Evolutionary conservation across 2,329 filamentous ascomycete species (phyloP).

Genomic region (Aspergillus sojae): DNA sequence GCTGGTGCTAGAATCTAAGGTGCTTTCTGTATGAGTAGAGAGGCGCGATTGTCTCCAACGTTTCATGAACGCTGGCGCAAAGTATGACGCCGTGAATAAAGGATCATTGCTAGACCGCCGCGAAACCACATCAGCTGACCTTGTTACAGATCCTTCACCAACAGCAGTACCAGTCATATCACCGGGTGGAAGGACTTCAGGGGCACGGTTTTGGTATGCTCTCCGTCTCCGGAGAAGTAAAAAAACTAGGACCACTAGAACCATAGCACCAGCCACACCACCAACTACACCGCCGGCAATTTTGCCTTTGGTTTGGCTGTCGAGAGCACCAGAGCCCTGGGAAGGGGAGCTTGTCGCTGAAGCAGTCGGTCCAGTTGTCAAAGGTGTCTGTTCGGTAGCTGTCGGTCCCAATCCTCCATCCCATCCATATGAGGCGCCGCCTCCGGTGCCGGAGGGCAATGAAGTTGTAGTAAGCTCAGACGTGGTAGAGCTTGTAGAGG

Average conservation of each 20-base stretch:
- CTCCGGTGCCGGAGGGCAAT: slow-evolving; percentile 2
- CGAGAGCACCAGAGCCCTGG: slow-evolving; percentile 21
- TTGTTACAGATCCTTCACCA: slow-evolving; percentile 19
- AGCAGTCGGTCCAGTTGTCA: not conserved
- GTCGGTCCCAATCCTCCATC: slow-evolving; percentile 17
- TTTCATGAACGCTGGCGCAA: slow-evolving; percentile 43
- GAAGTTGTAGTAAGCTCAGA: slow-evolving; percentile 6
- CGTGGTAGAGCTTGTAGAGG: slow-evolving; percentile 11
- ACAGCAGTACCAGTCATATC: slow-evolving; percentile 21
- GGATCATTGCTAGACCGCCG: slow-evolving; percentile 43
- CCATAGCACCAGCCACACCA: slow-evolving; percentile 59
- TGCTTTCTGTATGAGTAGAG: slow-evolving; percentile 39
- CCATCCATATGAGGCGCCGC: slow-evolving; percentile 8
- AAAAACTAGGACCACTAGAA: slow-evolving; percentile 44
- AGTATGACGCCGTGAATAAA: slow-evolving; percentile 42
- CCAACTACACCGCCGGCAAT: slow-evolving; percentile 67
- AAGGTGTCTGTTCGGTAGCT: slow-evolving; percentile 1
- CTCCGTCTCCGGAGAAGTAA: slow-evolving; percentile 48
- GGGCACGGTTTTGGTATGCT: slow-evolving; percentile 24
- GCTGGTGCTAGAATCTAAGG: slow-evolving; percentile 37
- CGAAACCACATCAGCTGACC: slow-evolving; percentile 35
- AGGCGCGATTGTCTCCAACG: slow-evolving; percentile 44
- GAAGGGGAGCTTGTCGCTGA: slow-evolving; percentile 12
- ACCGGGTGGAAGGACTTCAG: slow-evolving; percentile 27
- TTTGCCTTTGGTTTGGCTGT: slow-evolving; percentile 48